Base-by-base conservation (phyloP, 176 grass and related monocot species). In the Poa pratensis region DNA sequence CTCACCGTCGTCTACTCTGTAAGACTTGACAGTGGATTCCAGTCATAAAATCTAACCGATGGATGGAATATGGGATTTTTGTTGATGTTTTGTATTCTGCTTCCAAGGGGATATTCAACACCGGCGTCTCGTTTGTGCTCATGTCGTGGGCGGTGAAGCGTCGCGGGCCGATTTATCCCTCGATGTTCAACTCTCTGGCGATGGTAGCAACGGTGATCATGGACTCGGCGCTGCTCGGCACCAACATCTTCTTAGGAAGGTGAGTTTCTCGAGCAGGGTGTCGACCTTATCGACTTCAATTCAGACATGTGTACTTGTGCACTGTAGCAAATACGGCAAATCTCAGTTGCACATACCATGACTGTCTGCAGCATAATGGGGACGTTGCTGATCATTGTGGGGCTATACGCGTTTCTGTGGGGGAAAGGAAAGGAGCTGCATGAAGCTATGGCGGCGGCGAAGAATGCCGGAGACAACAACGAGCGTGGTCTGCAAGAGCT, bases 1-100 rank as follows among this genome's bases (percentile, higher is more conserved):
- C 7, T 83, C 15, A 79, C 79, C 7, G 28, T 88, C 6, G 12
- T 92, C 34, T 92, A 83, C 49, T 86, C 90, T 17, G 90, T 92
- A 80, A 51, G 78, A 80, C 3, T 10, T 45, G 22, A 16, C 15
- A 1, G 45, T 28, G 16, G 14, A 3, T 60, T n/a, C 18, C 0
- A 32, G 12, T 51, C 16, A 16, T 50, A 24, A 27, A 27, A 37
- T 66, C 17, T 32, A 1, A 28, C 10, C 15, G 6, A 32, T 48
- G 10, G 8, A 48, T 3, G 5, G 34, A 66, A 66, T 2, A 8
- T 50, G 26, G 3, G 15, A 49, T 20, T 48, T 43, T 6, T 49
- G 39, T 26, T 42, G 13, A 78, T 43, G 35, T 5, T 11, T 4
- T 49, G 16, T 6, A 1, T 34, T 80, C 24, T 5, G 10, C 2